Conservation (phyloP, 306 rosid genomes). For the Casuarina equisetifolia region DNA sequence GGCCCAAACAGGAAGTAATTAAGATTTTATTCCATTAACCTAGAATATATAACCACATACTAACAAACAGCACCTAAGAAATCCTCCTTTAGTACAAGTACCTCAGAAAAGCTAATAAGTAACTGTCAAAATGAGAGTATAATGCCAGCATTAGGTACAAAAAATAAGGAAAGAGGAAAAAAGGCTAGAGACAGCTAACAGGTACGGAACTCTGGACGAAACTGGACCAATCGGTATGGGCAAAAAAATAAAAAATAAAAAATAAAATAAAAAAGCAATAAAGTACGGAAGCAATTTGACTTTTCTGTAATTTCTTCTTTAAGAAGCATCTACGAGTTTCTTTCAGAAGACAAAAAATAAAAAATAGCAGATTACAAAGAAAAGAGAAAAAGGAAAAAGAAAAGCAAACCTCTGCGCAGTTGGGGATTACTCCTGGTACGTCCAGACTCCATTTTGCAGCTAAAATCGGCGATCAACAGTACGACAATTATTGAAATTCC, state of each 20-base stretch:
- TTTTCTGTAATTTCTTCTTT: too few relatives aligned
- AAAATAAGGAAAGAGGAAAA: background rate
- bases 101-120: background rate
- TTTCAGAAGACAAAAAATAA: background rate
- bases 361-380: background rate
- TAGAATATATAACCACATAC: background rate
- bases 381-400: background rate
- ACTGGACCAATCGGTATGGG: too few relatives aligned
- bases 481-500: background rate
- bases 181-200: background rate
- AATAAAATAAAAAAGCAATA: too few relatives aligned
- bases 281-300: too few relatives aligned
- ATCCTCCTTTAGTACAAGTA: background rate
- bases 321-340: too few relatives aligned
- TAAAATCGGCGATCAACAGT: conserved; percentile 24
- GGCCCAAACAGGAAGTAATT: background rate
- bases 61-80: background rate
- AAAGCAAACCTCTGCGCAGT: conserved; percentile 68
- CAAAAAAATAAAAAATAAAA: too few relatives aligned
- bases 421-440: conserved; percentile 59
- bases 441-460: conserved; percentile 65
- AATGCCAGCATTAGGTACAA: background rate
- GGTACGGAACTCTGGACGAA: too few relatives aligned
- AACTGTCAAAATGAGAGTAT: background rate
- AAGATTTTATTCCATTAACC: background rate